phyloP scores from a whole-genome alignment of 2,329 filamentous ascomycete genomes.

The Ceratocystis alfenasii region DNA sequence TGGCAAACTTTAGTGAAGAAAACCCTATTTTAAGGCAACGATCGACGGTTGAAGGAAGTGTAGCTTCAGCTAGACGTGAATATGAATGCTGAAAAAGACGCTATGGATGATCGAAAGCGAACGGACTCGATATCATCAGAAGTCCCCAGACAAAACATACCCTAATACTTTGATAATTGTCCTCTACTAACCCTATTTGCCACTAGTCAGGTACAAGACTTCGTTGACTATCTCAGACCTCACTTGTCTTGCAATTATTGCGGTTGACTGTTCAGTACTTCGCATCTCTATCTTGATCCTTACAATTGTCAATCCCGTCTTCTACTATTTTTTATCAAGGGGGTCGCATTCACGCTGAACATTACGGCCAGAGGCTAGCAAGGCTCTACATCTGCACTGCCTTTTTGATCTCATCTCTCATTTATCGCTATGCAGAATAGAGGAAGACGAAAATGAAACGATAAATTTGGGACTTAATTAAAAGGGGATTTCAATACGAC shows the following conservation, averaged over 20 bases:
- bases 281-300: not conserved
- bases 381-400: not conserved
- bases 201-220: not conserved
- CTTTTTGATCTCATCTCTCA: constrained; percentile 1
- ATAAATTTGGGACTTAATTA: not conserved
- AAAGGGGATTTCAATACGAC: not conserved
- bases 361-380: no score
- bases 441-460: not conserved
- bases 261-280: not conserved
- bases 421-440: not conserved
- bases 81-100: not conserved
- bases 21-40: not conserved
- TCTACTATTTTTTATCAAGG: constrained; percentile 1
- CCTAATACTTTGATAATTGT: not conserved
- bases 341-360: not conserved
- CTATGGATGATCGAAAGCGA: not conserved
- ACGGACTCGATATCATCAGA: no score
- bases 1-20: not conserved
- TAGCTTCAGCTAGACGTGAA: constrained; percentile 4
- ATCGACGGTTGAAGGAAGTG: constrained; percentile 7
- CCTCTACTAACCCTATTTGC: not conserved
- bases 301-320: not conserved
- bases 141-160: not conserved
- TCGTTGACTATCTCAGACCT: no score
- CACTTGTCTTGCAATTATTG: not conserved